Conservation (phyloP, 2,329 filamentous ascomycete species). For the Penicillium sp. region DNA sequence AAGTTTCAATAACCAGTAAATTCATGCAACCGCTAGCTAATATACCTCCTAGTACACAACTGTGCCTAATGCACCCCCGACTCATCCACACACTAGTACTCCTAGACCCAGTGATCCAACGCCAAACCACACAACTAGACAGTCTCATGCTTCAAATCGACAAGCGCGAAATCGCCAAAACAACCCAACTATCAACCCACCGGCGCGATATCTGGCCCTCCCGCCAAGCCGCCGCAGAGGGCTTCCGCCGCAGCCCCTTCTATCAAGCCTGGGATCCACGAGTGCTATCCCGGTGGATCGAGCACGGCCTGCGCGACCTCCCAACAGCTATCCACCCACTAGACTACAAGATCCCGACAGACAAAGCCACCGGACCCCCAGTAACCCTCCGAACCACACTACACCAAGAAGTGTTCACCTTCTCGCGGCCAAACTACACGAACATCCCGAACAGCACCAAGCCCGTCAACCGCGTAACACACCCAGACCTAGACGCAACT, state of each 20-base stretch:
- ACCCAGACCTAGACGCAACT: slow-evolving; percentile 45
- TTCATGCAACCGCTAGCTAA: slow-evolving; percentile 1
- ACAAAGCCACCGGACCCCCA: slow-evolving; percentile 35
- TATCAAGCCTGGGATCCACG: slow-evolving; percentile 80
- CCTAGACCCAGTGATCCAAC: slow-evolving; percentile 77
- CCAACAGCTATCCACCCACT: slow-evolving; percentile 56
- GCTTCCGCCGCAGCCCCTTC: slow-evolving; percentile 69
- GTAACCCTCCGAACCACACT: slow-evolving; percentile 76
- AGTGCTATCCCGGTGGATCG: slow-evolving; percentile 71
- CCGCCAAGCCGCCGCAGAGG: slow-evolving; percentile 62
- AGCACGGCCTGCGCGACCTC: slow-evolving; percentile 70
- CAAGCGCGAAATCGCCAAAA: slow-evolving; percentile 32
- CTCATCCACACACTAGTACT: slow-evolving; percentile 73
- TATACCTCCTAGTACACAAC: slow-evolving; percentile 50
- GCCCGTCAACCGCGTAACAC: slow-evolving; percentile 43
- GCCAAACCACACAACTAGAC: slow-evolving; percentile 43
- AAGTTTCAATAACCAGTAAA: slow-evolving; percentile 11
- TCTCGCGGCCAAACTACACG: slow-evolving; percentile 52
- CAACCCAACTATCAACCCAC: slow-evolving; percentile 59
- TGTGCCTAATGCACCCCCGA: slow-evolving; percentile 75
- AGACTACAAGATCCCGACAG: slow-evolving; percentile 14
- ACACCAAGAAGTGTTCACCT: slow-evolving; percentile 73
- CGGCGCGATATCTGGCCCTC: slow-evolving; percentile 83
- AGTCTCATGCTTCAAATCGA: slow-evolving; percentile 22
- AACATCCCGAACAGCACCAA: slow-evolving; percentile 52